phyloP scores from a whole-genome alignment of 148 eudicot genomes.

The Fagopyrum homotropicum region DNA sequence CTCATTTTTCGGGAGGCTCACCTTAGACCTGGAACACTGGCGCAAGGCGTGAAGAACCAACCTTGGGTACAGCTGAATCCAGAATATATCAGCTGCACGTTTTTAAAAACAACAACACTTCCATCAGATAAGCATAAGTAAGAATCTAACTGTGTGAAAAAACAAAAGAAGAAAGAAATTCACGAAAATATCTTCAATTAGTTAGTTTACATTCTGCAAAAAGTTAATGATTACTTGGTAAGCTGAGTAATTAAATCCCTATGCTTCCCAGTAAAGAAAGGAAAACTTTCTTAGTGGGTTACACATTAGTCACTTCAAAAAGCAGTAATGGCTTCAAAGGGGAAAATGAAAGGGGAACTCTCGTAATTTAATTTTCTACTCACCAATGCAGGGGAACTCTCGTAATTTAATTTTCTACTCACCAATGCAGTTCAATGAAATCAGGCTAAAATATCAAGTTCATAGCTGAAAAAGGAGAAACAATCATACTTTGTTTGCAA shows the following conservation, averaged over 20 bases:
- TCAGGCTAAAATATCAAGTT: not conserved
- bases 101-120: not conserved
- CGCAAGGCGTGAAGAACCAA: constrained; percentile 89
- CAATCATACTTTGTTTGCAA: constrained; percentile 65
- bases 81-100: constrained; percentile 69
- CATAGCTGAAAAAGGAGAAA: not conserved
- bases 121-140: not conserved
- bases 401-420: not conserved
- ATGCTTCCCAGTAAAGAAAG: not conserved
- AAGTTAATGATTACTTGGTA: not conserved
- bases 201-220: not conserved
- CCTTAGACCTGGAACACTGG: constrained; percentile 77
- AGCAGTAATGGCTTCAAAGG: not conserved
- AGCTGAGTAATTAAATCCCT: not conserved
- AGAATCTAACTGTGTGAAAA: not conserved
- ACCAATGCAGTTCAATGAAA: not conserved
- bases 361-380: not conserved
- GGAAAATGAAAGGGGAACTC: not conserved
- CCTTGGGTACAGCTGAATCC: constrained; percentile 91
- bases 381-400: too few species aligned
- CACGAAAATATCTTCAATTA: not conserved
- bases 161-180: not conserved
- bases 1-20: constrained; percentile 16
- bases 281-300: not conserved
- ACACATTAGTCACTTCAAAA: not conserved